Conservation (phyloP, 2,329 filamentous ascomycete species). For the Dactylellina drechsleri region DNA sequence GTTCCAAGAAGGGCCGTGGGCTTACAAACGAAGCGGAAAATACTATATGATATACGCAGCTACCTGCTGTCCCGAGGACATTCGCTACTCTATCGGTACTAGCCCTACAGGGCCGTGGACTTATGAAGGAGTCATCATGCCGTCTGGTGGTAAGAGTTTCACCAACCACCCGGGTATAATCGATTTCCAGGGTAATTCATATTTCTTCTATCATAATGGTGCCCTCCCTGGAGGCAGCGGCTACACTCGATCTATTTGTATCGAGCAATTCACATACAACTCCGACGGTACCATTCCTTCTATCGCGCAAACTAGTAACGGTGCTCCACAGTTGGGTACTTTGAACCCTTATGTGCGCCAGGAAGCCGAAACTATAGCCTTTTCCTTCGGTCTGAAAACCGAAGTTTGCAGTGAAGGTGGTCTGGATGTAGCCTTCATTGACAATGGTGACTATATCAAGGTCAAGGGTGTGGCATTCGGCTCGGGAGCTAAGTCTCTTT, state of each 20-base stretch:
- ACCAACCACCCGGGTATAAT: conserved; percentile 60
- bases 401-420: conserved; percentile 58
- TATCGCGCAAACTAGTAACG: conserved; percentile 58
- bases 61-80: conserved; percentile 60
- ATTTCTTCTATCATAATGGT: conserved; percentile 61
- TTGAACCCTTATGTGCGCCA: conserved; percentile 59
- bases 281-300: conserved; percentile 59
- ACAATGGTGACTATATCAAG: conserved; percentile 60
- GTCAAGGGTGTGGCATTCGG: conserved; percentile 60
- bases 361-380: conserved; percentile 60
- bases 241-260: conserved; percentile 58
- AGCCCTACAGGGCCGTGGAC: conserved; percentile 60
- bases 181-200: conserved; percentile 59
- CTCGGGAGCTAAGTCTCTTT: conserved; percentile 57
- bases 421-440: conserved; percentile 58
- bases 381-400: conserved; percentile 58
- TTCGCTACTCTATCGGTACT: conserved; percentile 59
- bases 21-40: conserved; percentile 59
- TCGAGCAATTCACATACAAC: conserved; percentile 59
- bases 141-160: conserved; percentile 58
- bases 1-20: conserved; percentile 60
- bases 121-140: conserved; percentile 59
- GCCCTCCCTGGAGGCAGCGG: conserved; percentile 59
- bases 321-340: conserved; percentile 58
- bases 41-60: conserved; percentile 60